A percentile compares a stretch with the other conserved stretches of the same genome.
Evolutionary conservation across 352 stramenopile species (phyloP).

Genomic region (Pilasporangium apinafurcum): DNA sequence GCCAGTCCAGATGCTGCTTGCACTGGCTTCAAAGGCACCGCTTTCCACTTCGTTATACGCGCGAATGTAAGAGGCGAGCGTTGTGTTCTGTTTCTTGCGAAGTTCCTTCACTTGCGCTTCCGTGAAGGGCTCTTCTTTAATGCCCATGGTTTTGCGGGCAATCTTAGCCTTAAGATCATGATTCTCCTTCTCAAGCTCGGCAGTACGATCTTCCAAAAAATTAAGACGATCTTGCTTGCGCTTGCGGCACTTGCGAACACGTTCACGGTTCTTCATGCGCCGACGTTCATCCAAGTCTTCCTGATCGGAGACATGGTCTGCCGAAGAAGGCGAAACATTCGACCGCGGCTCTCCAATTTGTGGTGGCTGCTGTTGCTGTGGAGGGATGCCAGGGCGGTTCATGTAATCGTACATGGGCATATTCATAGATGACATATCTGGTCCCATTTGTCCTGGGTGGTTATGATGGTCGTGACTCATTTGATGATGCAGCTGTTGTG

Average conservation of each 20-base stretch:
- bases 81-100: conserved; percentile 78
- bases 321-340: conserved; percentile 57
- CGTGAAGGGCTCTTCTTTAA: conserved; percentile 34
- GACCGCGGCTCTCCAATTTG: conserved; percentile 13
- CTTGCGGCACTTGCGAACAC: conserved; percentile 85
- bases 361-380: conserved; percentile 9
- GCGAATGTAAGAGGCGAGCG: conserved; percentile 58
- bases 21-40: conserved; percentile 44
- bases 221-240: conserved; percentile 85
- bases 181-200: conserved; percentile 84
- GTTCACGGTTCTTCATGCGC: conserved; percentile 86
- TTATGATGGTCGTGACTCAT: conserved; percentile 33
- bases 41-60: conserved; percentile 62
- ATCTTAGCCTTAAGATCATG: conserved; percentile 68
- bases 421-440: conserved; percentile 62
- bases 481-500: conserved; percentile 42
- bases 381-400: conserved; percentile 41
- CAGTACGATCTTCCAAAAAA: conserved; percentile 79
- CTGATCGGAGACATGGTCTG: conserved; percentile 60
- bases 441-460: conserved; percentile 28
- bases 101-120: conserved; percentile 68
- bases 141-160: conserved; percentile 33
- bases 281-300: conserved; percentile 81
- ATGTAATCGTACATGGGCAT: conserved; percentile 87
- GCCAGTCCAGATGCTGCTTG: conserved; percentile 48